Evolutionary conservation across 2,329 filamentous ascomycete species (phyloP), one percentile per base, ranked within the genome.

Genomic region (Diatrype stigma): DNA sequence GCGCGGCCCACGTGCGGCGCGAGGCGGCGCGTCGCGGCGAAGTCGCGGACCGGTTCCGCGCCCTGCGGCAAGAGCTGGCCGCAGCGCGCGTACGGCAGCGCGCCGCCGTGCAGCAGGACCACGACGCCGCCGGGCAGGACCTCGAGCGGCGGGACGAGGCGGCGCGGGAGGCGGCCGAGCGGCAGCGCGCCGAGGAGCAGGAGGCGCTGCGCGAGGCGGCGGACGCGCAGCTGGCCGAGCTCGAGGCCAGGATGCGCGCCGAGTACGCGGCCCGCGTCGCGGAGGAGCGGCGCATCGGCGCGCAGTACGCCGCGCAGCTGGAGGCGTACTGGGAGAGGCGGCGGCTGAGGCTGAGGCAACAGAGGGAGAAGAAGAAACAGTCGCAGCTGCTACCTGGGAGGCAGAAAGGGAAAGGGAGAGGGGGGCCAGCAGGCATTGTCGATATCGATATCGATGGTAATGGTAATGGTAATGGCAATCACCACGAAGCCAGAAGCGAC

Each of bases 71-170:
- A 3, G 56, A 60, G 12, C 63, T 82, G 2, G 64, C 63, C 7
- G 54, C 63, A 17, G 49, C 81, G 6, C 69, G 79, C 48, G 69
- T 70, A 42, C 54, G 67, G 7, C 79, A 82, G 56, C 64, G 64
- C 6, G 59, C 62, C 8, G 53, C 69, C 2, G 59, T 80, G 2
- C 63, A 63, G 4, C 54, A 63, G 14, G 65, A 69, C 17, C 76
- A 77, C 21, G 67, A 69, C 19, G 59, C 68, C 2, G 70, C 74
- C 42, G 60, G 57, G 2, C 52, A 61, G 7, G 53, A 59, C 11
- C 50, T 73, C 0, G 37, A 61, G 67, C 16, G 59, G 50, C 2
- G 60, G 58, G 0, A 30, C 26, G 26, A 30, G 26, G 53, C 51
- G 2, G 59, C 57, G 10, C 59, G 67, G n/a, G 57, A 61, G 1